These are phyloP conservation scores for Candida namnaoensis DNA, from an alignment of 805 yeast species.

Conservation along the genomic window DNA sequence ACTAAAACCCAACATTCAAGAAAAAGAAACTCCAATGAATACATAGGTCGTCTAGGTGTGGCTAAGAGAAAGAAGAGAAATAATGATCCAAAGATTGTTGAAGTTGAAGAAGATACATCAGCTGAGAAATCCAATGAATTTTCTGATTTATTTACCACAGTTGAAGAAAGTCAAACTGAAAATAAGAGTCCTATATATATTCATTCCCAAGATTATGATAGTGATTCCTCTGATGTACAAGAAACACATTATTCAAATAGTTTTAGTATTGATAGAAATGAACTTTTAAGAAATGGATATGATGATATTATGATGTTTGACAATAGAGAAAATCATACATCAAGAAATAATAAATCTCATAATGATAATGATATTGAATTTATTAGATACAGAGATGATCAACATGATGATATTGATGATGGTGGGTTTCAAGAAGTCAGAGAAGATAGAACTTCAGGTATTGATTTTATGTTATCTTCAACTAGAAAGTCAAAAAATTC, in stretches of 20 bases:
- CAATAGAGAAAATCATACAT: background rate
- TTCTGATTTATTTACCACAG: constrained; percentile 4
- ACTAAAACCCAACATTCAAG: background rate
- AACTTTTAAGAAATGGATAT: background rate
- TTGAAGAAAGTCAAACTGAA: background rate
- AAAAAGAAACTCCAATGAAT: too few species aligned
- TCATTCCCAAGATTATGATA: too few species aligned
- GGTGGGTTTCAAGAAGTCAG: too few species aligned
- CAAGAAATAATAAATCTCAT: background rate
- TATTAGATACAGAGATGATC: too few species aligned
- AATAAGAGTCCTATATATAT: too few species aligned
- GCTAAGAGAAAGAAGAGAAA: constrained; percentile 5
- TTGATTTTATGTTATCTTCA: constrained; percentile 5
- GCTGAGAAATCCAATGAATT: background rate
- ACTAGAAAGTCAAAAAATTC: too few species aligned
- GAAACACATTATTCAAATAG: too few species aligned
- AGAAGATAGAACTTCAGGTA: constrained; percentile 4
- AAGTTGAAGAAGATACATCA: too few species aligned
- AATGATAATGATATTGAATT: background rate
- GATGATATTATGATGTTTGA: constrained; percentile 2
- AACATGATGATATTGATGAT: too few species aligned
- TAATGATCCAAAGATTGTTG: too few species aligned
- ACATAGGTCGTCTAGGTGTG: constrained; percentile 8
- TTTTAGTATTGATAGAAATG: too few species aligned
- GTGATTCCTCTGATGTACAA: too few species aligned